Evolutionary conservation across 2,329 filamentous ascomycete genomes (phyloP).

Genomic region (Escovopsis sp.): DNA sequence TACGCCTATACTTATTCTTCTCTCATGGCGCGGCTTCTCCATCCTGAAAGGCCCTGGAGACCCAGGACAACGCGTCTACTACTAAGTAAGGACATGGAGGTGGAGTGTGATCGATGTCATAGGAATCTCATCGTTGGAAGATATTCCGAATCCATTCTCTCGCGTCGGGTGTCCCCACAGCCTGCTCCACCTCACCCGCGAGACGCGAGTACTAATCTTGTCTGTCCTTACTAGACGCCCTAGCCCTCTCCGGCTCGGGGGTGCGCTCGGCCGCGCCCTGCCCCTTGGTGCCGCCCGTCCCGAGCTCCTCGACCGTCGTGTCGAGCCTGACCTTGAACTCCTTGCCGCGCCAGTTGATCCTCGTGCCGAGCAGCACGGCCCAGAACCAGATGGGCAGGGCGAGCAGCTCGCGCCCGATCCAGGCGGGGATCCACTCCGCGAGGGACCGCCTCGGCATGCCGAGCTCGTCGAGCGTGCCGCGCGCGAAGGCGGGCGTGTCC

Average conservation of each 20-base stretch:
- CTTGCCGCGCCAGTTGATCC: constrained; percentile 75
- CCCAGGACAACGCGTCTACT: too few species aligned
- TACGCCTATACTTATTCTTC: too few species aligned
- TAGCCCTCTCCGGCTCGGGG: constrained; percentile 11
- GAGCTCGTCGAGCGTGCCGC: constrained; percentile 21
- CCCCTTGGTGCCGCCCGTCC: not conserved
- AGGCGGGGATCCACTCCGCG: constrained; percentile 60
- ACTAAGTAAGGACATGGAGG: too few species aligned
- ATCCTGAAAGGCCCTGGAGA: too few species aligned
- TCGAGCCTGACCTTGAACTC: constrained; percentile 71
- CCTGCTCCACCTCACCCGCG: not conserved
- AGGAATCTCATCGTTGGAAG: too few species aligned
- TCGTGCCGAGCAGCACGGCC: constrained; percentile 79
- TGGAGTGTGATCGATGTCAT: too few species aligned
- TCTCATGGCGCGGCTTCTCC: too few species aligned
- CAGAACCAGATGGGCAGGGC: constrained; percentile 82
- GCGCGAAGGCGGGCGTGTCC: constrained; percentile 62
- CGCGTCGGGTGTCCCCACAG: not conserved
- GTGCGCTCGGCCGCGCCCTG: constrained; percentile 4
- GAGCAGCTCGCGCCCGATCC: constrained; percentile 70
- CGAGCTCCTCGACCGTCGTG: constrained; percentile 52
- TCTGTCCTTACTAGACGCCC: constrained; percentile 13
- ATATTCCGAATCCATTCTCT: too few species aligned
- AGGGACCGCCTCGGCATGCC: constrained; percentile 40
- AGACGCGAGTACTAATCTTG: constrained; percentile 8